Evolutionary conservation across 768 basidiomycete species (phyloP).

Genomic region (Cantharellus anzutake): DNA sequence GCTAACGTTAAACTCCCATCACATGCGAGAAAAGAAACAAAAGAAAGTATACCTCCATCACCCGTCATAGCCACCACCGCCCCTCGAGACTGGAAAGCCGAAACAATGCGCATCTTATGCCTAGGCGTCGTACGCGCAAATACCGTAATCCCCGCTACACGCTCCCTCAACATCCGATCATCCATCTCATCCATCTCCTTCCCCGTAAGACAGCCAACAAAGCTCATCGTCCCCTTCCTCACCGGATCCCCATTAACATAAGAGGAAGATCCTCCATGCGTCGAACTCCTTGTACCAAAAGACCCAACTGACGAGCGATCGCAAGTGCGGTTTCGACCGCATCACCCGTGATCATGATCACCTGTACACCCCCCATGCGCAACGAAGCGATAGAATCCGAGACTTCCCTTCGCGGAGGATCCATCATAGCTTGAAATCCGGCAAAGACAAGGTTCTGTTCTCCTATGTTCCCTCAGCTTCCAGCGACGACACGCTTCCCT

Average conservation of each 20-base stretch:
- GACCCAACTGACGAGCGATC: conserved; percentile 71
- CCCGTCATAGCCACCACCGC: conserved; percentile 95
- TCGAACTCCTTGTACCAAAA: conserved; percentile 33
- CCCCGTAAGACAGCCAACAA: conserved; percentile 41
- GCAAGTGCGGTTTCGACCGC: conserved; percentile 78
- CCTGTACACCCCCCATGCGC: conserved; percentile 73
- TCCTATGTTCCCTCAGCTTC: conserved; percentile 11
- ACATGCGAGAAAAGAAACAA: not conserved
- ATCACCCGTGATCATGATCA: conserved; percentile 98
- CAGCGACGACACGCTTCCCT: conserved; percentile 32
- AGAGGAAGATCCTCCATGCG: not conserved
- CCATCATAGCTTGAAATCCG: conserved; percentile 89
- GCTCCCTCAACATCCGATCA: conserved; percentile 61
- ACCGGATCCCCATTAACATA: not conserved
- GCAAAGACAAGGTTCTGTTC: conserved; percentile 54
- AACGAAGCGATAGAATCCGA: conserved; percentile 68
- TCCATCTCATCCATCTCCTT: conserved; percentile 71
- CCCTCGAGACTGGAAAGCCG: conserved; percentile 79
- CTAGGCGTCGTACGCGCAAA: conserved; percentile 92
- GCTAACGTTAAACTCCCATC: not conserved
- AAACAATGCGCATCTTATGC: conserved; percentile 95
- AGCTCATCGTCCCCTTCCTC: not conserved
- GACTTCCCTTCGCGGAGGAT: conserved; percentile 89
- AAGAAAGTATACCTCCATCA: conserved; percentile 52
- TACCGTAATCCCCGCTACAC: conserved; percentile 65